Base-by-base conservation (phyloP, 2,329 filamentous ascomycete genomes). In the Pyrenophora teres region DNA sequence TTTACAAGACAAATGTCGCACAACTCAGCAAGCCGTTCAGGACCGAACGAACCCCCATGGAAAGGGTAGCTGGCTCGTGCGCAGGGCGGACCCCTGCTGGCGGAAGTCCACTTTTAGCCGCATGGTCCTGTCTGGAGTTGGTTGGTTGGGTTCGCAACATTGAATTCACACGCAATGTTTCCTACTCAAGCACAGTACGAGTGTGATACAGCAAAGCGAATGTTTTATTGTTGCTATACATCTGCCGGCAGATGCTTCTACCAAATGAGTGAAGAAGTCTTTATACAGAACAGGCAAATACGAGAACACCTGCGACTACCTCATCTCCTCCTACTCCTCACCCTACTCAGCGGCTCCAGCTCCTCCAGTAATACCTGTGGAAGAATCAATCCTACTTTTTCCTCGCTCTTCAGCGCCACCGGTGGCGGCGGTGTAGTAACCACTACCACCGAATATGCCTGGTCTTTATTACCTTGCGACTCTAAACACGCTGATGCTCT, bases 341-440 rank as follows among this genome's bases (percentile, higher is more conserved):
- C 56, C 41, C 58, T 60, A 40, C 52, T 54, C 50, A 67, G 42
- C 13, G 59, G 61, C 33, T 53, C 50, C 32, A 62, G 50, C 3
- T 51, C 61, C 10, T 46, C 42, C 21, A 35, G n/a, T 9, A 35
- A 32, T 18, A 42, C 50, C 1, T 45, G 55, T 4, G 39, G 15
- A 4, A 32, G 27, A 18, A 12, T 45, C 10, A 54, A n/a, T 10
- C 30, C 46, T 7, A 56, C 52, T n/a, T 59, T 43, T 16, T 46
- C 42, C 0, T 42, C 38, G 1, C 44, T 40, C 5, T 43, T 48
- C 8, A 35, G 40, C 4, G 42, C 10, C 3, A 40, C 12, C 4
- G 35, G 10, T 10, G 19, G 15, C 21, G 32, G n/a, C 1, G n/a
- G n/a, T 23, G n/a, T 25, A 10, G 18, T 16, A 18, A 19, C 37